Evolutionary conservation across 192 early-diverging fungal genomes (phyloP).

Genomic region (Backusella sp.): DNA sequence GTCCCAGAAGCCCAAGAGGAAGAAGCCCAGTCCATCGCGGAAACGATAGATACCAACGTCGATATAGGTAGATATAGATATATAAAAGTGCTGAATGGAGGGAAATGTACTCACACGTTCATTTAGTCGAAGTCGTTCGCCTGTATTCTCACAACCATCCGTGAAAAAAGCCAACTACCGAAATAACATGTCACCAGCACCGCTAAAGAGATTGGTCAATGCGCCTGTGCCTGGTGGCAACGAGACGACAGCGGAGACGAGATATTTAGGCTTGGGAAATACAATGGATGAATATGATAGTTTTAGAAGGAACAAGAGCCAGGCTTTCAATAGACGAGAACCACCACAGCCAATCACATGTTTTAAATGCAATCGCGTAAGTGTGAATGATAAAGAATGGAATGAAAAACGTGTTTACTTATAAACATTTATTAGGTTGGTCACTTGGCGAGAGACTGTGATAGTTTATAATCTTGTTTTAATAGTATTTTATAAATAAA

Average conservation of each 20-base stretch:
- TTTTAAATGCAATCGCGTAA: constrained; percentile 22
- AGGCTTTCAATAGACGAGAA: constrained; percentile 15
- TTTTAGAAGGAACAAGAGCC: constrained; percentile 18
- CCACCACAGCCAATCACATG: constrained; percentile 14
- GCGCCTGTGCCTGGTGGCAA: background rate
- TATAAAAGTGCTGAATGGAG: background rate
- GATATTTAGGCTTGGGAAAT: constrained; percentile 7
- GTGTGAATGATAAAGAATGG: background rate
- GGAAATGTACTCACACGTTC: no score
- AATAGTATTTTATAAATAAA: background rate
- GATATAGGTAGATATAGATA: background rate
- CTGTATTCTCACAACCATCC: background rate
- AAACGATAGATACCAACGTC: background rate
- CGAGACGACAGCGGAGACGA: background rate
- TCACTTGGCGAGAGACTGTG: constrained; percentile 26
- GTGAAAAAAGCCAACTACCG: background rate
- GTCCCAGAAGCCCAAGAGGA: background rate
- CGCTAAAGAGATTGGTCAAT: background rate
- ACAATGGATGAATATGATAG: constrained; percentile 18
- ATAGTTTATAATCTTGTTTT: background rate
- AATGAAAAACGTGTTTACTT: background rate
- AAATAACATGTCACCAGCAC: background rate
- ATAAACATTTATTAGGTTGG: constrained; percentile 11
- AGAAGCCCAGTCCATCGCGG: background rate
- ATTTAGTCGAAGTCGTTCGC: constrained; percentile 9